phyloP scores from a whole-genome alignment of 371 early-diverging fungal species.

The Mycotypha africana region DNA sequence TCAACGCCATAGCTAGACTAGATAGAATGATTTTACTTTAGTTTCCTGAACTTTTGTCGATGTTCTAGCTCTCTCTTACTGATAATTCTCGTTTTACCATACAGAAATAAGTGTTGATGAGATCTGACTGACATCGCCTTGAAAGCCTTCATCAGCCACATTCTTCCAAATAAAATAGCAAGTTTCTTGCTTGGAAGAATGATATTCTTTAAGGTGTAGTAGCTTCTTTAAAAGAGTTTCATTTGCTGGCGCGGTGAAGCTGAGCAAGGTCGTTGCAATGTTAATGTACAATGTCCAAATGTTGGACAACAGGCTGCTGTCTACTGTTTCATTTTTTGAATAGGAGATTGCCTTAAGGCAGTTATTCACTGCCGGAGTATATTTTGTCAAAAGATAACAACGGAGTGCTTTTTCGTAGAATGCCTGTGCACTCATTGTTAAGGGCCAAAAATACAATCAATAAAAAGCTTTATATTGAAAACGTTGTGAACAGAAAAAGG shows the following conservation, averaged over 20 bases:
- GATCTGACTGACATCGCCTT: neutral
- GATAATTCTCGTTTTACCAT: too few relatives aligned
- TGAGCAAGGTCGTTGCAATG: constrained; percentile 17
- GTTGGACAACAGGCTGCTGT: neutral
- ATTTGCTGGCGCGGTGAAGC: neutral
- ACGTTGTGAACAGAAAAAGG: neutral
- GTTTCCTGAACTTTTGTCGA: too few relatives aligned
- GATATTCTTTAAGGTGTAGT: too few relatives aligned
- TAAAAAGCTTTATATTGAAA: neutral
- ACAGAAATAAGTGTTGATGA: neutral
- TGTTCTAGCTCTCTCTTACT: too few relatives aligned
- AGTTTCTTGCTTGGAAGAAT: too few relatives aligned
- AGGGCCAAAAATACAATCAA: too few relatives aligned
- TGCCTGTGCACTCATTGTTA: too few relatives aligned
- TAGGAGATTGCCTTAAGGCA: neutral
- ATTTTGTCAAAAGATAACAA: neutral
- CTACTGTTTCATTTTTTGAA: neutral
- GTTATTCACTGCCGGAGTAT: neutral
- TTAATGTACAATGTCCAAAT: constrained; percentile 26
- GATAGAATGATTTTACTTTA: too few relatives aligned
- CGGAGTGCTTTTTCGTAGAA: neutral
- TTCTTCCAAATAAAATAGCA: neutral
- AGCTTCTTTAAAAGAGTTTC: too few relatives aligned
- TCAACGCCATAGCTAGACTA: constrained; percentile 25
- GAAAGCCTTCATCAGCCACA: too few relatives aligned